phyloP scores from a whole-genome alignment of 176 grass and related monocot species.

The Oryza officinalis region DNA sequence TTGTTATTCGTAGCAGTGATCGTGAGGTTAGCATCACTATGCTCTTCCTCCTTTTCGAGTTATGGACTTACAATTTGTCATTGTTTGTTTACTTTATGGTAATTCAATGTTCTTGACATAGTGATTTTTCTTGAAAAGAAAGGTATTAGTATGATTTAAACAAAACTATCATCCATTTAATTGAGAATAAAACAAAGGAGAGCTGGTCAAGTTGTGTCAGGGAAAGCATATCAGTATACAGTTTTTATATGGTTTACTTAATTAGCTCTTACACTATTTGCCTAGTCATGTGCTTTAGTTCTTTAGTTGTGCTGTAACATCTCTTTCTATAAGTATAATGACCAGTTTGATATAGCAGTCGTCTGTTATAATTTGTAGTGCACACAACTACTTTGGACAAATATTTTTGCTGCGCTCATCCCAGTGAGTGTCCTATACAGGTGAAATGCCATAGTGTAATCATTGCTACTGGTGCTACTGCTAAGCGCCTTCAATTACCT shows the following conservation, averaged over 20 bases:
- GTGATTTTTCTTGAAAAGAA: neutral
- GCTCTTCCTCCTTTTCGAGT: conserved; percentile 4
- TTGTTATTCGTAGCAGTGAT: conserved; percentile 71
- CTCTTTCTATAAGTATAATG: neutral
- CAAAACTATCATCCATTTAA: neutral
- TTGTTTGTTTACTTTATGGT: neutral
- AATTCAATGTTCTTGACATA: neutral
- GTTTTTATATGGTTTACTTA: conserved; percentile 15
- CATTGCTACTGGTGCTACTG: conserved; percentile 92
- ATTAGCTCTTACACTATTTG: neutral
- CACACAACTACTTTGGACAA: neutral
- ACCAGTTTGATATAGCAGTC: neutral
- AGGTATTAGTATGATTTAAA: conserved; percentile 1
- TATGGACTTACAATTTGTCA: neutral
- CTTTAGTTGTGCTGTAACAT: neutral
- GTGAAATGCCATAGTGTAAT: conserved; percentile 88
- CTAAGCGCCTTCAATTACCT: conserved; percentile 73
- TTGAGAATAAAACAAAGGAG: neutral
- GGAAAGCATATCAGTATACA: neutral
- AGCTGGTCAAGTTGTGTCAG: neutral
- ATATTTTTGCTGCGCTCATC: conserved; percentile 27
- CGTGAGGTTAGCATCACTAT: conserved; percentile 57
- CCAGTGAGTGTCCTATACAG: conserved; percentile 45
- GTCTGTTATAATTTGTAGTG: neutral
- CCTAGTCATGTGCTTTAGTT: neutral